Conservation (phyloP, 176 grass and related monocot species). For the Musa troglodytarum region DNA sequence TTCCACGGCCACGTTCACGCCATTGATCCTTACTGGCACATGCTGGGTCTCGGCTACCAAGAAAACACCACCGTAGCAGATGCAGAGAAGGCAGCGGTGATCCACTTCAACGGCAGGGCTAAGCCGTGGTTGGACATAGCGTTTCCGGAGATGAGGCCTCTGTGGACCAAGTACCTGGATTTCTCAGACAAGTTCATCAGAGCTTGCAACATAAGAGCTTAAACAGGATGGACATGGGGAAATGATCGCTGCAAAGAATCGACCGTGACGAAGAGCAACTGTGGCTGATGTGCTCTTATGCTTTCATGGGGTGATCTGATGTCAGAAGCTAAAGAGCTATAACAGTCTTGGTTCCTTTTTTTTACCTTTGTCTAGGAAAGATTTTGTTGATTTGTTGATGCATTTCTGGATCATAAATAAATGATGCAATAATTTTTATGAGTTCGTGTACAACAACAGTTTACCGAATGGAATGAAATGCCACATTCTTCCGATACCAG, state of each 20-base stretch:
- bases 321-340: no score
- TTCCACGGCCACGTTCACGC: constrained; percentile 12
- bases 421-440: no score
- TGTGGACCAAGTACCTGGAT: constrained; percentile 18
- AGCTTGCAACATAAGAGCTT: constrained; percentile 18
- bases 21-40: constrained; percentile 18
- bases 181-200: constrained; percentile 21
- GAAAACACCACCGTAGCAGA: constrained; percentile 13
- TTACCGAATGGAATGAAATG: no score
- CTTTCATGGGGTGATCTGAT: no score
- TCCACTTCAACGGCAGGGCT: constrained; percentile 23
- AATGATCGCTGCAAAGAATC: neutral
- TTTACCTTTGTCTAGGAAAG: neutral
- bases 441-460: no score
- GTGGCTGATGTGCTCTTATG: no score
- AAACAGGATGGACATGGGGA: neutral
- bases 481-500: no score
- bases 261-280: no score
- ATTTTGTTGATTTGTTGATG: neutral
- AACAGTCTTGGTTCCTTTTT: neutral
- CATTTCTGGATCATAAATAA: no score
- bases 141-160: constrained; percentile 10
- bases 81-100: constrained; percentile 7
- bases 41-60: constrained; percentile 22
- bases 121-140: constrained; percentile 22